Evolutionary conservation across 352 stramenopile genomes (phyloP), one percentile per base, ranked within the genome.

Genomic region (Pythium insidiosum): DNA sequence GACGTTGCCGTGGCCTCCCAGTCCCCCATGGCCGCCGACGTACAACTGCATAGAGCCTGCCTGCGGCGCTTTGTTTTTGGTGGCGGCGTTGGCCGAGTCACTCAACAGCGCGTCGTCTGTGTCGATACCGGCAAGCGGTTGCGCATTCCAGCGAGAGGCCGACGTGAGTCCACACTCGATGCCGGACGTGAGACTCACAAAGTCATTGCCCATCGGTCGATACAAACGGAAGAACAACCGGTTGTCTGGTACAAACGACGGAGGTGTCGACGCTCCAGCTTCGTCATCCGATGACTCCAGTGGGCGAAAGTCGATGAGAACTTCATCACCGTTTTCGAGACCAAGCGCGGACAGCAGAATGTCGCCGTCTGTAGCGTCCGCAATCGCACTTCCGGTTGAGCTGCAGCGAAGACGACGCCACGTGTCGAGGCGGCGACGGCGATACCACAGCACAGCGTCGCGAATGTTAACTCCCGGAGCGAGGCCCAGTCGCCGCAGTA

Each of bases 301-400:
- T 12, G 69, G 56, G 31, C 70, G 70, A 22, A 87, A 85, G 50
- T 89, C 73, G 23, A 89, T 63, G 15, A 89, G 65, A 28, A 89
- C 34, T 30, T 89, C 76, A 39, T 77, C 55, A 1, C 63, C 49
- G 36, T 61, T 80, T 23, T 65, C 58, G 28, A 88, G 60, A 5
- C 64, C 48, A 6, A 84, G n/a, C n/a, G n/a, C n/a, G n/a, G n/a
- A n/a, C 9, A 33, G 28, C 9, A 33, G 28, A 33, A 33, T 13
- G 28, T 33, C 9, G 28, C 15, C 46, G 5, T 50, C 0, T 64
- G 44, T 1, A 86, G 48, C 10, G 69, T 73, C n/a, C 56, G 59
- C 11, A 49, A 43, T 1, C 61, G 58, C 6, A 54, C 58, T 36
- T 82, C 66, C 1, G 81, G 47, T 33, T 9, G 28, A 15, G 30